Percentiles rank a stretch among this genome's conserved stretches.
Conservation (phyloP, 2,329 filamentous ascomycete genomes). For the Beauveria brongniartii region DNA sequence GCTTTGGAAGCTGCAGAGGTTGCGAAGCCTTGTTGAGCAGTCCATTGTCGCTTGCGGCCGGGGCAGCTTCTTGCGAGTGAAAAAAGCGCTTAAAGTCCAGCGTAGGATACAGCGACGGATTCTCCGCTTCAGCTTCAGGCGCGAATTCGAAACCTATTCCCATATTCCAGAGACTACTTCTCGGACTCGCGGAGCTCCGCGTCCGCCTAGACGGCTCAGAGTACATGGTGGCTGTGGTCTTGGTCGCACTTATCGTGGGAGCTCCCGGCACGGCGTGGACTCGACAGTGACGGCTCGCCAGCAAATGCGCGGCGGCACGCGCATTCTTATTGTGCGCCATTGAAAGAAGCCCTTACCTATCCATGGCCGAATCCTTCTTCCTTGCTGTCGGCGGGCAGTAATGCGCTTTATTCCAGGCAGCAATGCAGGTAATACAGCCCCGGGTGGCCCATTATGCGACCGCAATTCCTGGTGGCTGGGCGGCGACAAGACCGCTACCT, state of each 20-base stretch:
- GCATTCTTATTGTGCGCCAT: conserved; percentile 6
- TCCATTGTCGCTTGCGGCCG: background rate
- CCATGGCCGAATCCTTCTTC: background rate
- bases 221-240: background rate
- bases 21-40: background rate
- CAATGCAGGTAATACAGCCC: background rate
- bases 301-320: background rate
- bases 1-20: background rate
- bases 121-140: conserved; percentile 16
- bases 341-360: background rate
- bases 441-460: conserved; percentile 6
- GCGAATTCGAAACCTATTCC: conserved; percentile 24
- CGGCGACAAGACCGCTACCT: background rate
- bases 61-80: conserved; percentile 1
- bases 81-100: conserved; percentile 7
- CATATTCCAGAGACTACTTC: conserved; percentile 21
- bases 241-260: background rate
- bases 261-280: background rate
- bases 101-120: conserved; percentile 19
- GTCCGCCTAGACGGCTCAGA: background rate
- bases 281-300: background rate
- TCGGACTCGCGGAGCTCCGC: background rate
- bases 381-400: background rate
- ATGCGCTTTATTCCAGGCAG: conserved; percentile 7
- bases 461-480: conserved; percentile 5